Base-by-base conservation (phyloP, 495 filamentous ascomycete genomes). In the Talaromyces stipitatus region DNA sequence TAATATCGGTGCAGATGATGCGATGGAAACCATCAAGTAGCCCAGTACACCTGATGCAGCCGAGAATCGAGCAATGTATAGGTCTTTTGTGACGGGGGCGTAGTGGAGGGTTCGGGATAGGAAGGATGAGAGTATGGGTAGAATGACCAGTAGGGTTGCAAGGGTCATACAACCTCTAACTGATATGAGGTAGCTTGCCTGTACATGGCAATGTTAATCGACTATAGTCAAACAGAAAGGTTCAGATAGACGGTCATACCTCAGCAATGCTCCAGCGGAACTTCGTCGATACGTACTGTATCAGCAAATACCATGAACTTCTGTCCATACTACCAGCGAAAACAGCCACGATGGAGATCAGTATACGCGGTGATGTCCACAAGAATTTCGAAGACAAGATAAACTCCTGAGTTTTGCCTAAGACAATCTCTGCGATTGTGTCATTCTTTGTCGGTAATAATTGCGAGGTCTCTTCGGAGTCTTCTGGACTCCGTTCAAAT, bases 281-380 rank as follows among this genome's bases (percentile, higher is more conserved):
- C 23, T 68, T 65, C 60, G 73, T 71, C 10, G 73, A 76, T 1
- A 66, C 67, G 61, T 73, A 78, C 54, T 74, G 72, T 20, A 78
- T 38, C 12, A 57, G 23, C 27, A 78, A 41, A 22, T 43, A 61
- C 2, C 64, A 59, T 2, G 67, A 62, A 41, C 69, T 64, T 24
- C 64, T 65, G 38, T 62, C 69, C 47, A 73, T 57, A 12, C 62
- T 33, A 16, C 63, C 61, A 22, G 68, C 70, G 32, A 74, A 65
- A 29, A 70, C 54, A 2, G 63, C 61, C 2, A 75, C 20, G 43
- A 78, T 38, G 36, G 69, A 57, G 20, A 75, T 14, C 9, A 57
- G 56, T 14, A 75, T 29, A 32, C 58, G 69, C 2, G 53, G 56
- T 41, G 71, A 64, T 2, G 50, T 52, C 67, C 66, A 68, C n/a